Conservation (phyloP, 306 rosid genomes). For the Begonia peltatifolia region DNA sequence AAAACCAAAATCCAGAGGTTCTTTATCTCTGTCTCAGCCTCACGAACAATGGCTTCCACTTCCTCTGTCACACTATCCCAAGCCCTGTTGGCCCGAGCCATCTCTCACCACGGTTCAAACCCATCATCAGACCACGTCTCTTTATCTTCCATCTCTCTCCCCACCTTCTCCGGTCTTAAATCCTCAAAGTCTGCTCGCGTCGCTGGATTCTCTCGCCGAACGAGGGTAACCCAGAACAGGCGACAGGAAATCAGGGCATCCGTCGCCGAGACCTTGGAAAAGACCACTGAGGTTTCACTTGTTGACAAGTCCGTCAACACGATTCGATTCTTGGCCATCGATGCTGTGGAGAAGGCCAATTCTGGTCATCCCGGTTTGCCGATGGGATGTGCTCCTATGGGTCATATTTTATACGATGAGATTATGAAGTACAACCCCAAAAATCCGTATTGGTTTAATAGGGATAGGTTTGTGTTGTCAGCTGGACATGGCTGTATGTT, state of each 20-base stretch:
- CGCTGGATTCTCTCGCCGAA: conserved; percentile 14
- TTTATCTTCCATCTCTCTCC: conserved; percentile 29
- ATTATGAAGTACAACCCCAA: conserved; percentile 80
- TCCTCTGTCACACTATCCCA: conserved; percentile 68
- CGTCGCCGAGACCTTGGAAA: conserved; percentile 33
- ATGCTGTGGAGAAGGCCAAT: conserved; percentile 85
- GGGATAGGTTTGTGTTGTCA: conserved; percentile 88
- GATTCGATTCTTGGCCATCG: conserved; percentile 77
- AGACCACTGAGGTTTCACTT: conserved; percentile 35
- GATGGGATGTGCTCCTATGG: conserved; percentile 98
- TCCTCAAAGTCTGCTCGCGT: conserved; percentile 19
- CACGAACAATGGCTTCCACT: conserved; percentile 55
- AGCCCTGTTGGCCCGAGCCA: conserved; percentile 52
- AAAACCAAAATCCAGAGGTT: conserved; percentile 9
- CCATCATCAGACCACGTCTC: conserved; percentile 39
- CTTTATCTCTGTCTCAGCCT: conserved; percentile 7
- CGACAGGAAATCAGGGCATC: conserved; percentile 27
- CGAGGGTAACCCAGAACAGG: conserved; percentile 2
- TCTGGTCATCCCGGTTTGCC: conserved; percentile 97
- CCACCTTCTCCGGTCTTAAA: conserved; percentile 57
- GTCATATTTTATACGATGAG: conserved; percentile 81
- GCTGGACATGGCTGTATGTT: conserved; percentile 98
- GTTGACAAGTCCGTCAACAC: conserved; percentile 80
- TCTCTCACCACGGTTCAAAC: conserved; percentile 32
- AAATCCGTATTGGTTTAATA: conserved; percentile 87